Base-by-base conservation (phyloP, 495 filamentous ascomycete species). In the Penicillium odoratum region DNA sequence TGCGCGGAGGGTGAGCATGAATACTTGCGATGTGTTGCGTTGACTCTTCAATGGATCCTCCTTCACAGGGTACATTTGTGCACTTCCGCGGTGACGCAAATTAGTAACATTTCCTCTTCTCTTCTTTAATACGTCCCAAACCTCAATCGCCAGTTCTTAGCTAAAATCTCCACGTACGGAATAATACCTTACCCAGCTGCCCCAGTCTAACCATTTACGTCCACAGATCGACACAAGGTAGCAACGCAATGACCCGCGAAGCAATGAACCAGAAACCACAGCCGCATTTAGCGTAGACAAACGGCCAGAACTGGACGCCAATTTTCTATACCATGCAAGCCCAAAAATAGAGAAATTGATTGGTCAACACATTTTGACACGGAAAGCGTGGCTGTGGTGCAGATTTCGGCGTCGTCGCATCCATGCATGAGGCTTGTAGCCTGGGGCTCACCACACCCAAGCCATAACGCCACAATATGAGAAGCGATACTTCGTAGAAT, bases 371-470 rank as follows among this genome's bases (percentile, higher is more conserved):
- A 4, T 2, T 21, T 21, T 2, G 69, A 69, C 6, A 56, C 47
- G 9, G 61, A 62, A 44, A 71, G 69, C 29, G 66, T 69, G 26
- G 62, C 65, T 6, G 72, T 74, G 5, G 68, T 63, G 59, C 69
- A 74, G 52, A 45, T 55, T n/a, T 72, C 64, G 25, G 69, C 72
- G 10, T 60, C 55, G 26, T 10, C 38, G 38, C 38, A 69, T 51
- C 33, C 72, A 75, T 31, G 64, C 67, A 30, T 11, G 38, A 40
- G 38, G 38, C 38, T 40, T 15, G 21, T 21, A 40, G 13, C 38
- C 7, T 16, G 38, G n/a, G 15, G 1, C 10, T 11, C 33, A 11
- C 9, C 10, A 13, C 13, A 10, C 33, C 31, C 31, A 33, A 3
- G 31, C 21, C 21, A 21, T 21, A 21, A 21, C 21, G 21, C 21